Evolutionary conservation across 768 basidiomycete species (phyloP).

Genomic region (Phaffia australis): DNA sequence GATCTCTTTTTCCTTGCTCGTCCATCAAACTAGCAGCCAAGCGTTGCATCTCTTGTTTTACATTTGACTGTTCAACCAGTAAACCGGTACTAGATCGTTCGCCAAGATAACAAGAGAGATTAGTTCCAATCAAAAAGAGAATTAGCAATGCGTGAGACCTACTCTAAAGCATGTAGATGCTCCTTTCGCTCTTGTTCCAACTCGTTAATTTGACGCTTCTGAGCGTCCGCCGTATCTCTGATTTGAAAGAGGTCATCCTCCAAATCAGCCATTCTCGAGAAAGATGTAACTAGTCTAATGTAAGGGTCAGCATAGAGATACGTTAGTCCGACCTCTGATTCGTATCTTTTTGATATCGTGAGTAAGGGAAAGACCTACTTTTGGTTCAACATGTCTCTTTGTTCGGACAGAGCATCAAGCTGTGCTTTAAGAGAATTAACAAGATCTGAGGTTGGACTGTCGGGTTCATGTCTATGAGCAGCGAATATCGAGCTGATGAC

Average conservation of each 20-base stretch:
- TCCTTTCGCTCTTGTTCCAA: constrained; percentile 75
- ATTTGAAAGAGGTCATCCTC: constrained; percentile 68
- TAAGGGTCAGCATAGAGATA: neutral
- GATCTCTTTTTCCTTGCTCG: constrained; percentile 79
- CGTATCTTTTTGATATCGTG: neutral
- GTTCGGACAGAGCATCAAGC: constrained; percentile 14
- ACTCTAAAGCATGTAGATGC: constrained; percentile 75
- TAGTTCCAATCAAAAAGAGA: neutral
- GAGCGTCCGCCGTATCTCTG: constrained; percentile 43
- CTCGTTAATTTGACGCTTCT: constrained; percentile 58
- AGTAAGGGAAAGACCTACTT: constrained; percentile 9
- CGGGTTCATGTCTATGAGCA: neutral
- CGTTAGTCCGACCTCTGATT: neutral
- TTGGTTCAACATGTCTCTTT: constrained; percentile 24
- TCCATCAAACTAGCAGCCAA: constrained; percentile 92
- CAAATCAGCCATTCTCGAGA: constrained; percentile 81
- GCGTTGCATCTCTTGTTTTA: constrained; percentile 79
- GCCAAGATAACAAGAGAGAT: neutral
- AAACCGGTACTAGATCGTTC: constrained; percentile 50
- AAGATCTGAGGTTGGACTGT: constrained; percentile 7
- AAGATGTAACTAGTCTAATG: constrained; percentile 61
- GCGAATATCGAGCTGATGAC: too few relatives aligned
- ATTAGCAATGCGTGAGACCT: neutral
- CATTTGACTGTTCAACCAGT: constrained; percentile 76
- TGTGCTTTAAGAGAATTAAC: constrained; percentile 14